A percentile compares a stretch with the other conserved stretches of the same genome.
Conservation (phyloP, 768 basidiomycete genomes). For the Phylloporus arenicola region DNA sequence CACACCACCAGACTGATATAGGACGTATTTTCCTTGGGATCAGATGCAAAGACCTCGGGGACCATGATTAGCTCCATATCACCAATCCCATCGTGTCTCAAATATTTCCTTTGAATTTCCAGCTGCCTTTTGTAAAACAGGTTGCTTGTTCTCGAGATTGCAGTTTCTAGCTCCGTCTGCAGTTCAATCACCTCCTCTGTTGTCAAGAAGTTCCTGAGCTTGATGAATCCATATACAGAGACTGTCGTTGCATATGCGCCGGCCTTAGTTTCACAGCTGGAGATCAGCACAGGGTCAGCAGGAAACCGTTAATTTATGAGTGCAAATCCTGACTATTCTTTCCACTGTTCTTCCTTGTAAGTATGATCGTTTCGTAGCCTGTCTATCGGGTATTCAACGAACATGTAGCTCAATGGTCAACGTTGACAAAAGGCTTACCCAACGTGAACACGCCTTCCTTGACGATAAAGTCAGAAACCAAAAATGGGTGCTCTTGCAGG, state of each 20-base stretch:
- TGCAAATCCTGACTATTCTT: conserved; percentile 12
- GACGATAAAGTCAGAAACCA: not conserved
- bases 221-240: conserved; percentile 17
- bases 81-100: conserved; percentile 4
- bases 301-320: not conserved
- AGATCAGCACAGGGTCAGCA: not conserved
- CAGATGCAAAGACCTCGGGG: conserved; percentile 8
- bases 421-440: not conserved
- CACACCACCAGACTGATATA: conserved; percentile 10
- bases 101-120: conserved; percentile 7
- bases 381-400: not conserved
- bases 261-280: conserved; percentile 9
- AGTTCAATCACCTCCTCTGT: conserved; percentile 9
- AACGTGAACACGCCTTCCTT: not conserved
- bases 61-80: conserved; percentile 18
- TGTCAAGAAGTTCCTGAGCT: conserved; percentile 12
- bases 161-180: conserved; percentile 7
- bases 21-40: conserved; percentile 5
- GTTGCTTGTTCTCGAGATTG: conserved; percentile 3
- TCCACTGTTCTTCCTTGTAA: conserved; percentile 7
- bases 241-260: conserved; percentile 14
- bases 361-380: conserved; percentile 9
- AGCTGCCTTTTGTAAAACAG: conserved; percentile 12
- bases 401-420: not conserved
- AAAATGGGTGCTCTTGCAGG: conserved; percentile 13